Percentiles rank a stretch among this genome's conserved stretches.
phyloP scores from a whole-genome alignment of 2,329 filamentous ascomycete species.

The Aspergillus ruber region DNA sequence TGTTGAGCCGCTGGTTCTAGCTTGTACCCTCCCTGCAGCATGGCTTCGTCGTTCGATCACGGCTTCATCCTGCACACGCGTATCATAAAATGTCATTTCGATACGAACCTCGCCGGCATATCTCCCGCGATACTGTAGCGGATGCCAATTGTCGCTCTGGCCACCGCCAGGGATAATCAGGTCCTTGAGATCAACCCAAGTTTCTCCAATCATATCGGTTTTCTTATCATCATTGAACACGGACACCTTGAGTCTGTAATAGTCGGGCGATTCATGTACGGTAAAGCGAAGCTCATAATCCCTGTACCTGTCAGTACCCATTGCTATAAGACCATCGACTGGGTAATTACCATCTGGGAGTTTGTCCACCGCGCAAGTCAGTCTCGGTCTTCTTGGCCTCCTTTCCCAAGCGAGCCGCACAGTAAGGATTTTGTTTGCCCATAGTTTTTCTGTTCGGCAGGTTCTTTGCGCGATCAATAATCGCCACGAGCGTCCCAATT shows the following conservation, averaged over 20 bases:
- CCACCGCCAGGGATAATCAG: slow-evolving; percentile 82
- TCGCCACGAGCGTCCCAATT: slow-evolving; percentile 85
- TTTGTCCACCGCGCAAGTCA: slow-evolving; percentile 89
- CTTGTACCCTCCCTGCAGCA: slow-evolving; percentile 30
- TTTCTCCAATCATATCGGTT: slow-evolving; percentile 92
- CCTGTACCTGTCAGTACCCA: slow-evolving; percentile 48
- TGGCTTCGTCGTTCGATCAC: slow-evolving; percentile 49
- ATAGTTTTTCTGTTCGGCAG: slow-evolving; percentile 94
- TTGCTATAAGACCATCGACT: background rate
- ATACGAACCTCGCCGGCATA: slow-evolving; percentile 93
- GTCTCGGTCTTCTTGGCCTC: slow-evolving; percentile 96
- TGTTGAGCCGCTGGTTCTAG: slow-evolving; percentile 20
- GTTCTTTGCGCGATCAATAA: slow-evolving; percentile 94
- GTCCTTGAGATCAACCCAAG: slow-evolving; percentile 75
- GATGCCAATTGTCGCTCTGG: slow-evolving; percentile 92
- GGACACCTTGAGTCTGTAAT: slow-evolving; percentile 90
- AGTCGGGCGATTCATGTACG: slow-evolving; percentile 93
- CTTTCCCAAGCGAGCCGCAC: slow-evolving; percentile 86
- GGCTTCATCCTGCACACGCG: slow-evolving; percentile 72
- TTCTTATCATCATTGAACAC: slow-evolving; percentile 98
- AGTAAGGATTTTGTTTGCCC: slow-evolving; percentile 97
- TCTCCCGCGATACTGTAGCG: slow-evolving; percentile 78
- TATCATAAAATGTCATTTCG: slow-evolving; percentile 95
- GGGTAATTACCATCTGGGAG: slow-evolving; percentile 73
- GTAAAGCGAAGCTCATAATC: slow-evolving; percentile 95